A percentile compares a stretch with the other conserved stretches of the same genome.
These are phyloP conservation scores for Lactifluus echinatus DNA, from an alignment of 768 basidiomycete genomes.

Conservation along the genomic window DNA sequence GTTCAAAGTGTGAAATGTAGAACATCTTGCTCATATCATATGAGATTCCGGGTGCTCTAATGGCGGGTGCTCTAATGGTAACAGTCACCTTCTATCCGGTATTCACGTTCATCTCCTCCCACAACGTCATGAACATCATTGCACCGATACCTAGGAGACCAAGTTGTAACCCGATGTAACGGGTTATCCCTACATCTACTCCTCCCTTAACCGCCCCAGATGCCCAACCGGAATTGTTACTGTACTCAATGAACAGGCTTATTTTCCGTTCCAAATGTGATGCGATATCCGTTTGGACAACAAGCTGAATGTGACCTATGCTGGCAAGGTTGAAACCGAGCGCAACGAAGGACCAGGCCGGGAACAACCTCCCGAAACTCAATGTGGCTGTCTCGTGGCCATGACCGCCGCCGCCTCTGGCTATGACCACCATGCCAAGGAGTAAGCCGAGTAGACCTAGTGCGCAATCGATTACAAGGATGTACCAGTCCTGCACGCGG, in stretches of 20 bases:
- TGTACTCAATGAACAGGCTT: slow-evolving; percentile 59
- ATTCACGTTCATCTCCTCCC: slow-evolving; percentile 59
- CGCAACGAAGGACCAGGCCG: slow-evolving; percentile 49
- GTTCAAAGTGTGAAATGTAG: no score
- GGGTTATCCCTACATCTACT: slow-evolving; percentile 48
- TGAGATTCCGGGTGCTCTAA: not conserved
- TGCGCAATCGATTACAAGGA: slow-evolving; percentile 43
- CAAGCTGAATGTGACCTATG: slow-evolving; percentile 56
- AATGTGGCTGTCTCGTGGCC: slow-evolving; percentile 25
- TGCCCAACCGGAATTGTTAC: slow-evolving; percentile 58
- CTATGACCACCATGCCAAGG: slow-evolving; percentile 40
- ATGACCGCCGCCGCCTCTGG: no score
- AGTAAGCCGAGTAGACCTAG: slow-evolving; percentile 47
- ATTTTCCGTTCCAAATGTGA: slow-evolving; percentile 48
- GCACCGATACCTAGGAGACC: slow-evolving; percentile 51
- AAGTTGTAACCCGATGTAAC: slow-evolving; percentile 52
- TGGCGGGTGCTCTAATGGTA: not conserved
- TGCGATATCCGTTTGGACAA: slow-evolving; percentile 62
- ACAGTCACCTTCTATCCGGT: slow-evolving; percentile 36
- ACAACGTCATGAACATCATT: slow-evolving; percentile 44
- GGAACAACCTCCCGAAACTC: slow-evolving; percentile 40
- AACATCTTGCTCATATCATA: not conserved
- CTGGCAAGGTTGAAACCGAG: slow-evolving; percentile 68
- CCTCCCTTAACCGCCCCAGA: slow-evolving; percentile 64
- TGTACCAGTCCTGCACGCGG: slow-evolving; percentile 51